Base-by-base conservation (phyloP, 345 rosid genomes). In the Dimocarpus longan region DNA sequence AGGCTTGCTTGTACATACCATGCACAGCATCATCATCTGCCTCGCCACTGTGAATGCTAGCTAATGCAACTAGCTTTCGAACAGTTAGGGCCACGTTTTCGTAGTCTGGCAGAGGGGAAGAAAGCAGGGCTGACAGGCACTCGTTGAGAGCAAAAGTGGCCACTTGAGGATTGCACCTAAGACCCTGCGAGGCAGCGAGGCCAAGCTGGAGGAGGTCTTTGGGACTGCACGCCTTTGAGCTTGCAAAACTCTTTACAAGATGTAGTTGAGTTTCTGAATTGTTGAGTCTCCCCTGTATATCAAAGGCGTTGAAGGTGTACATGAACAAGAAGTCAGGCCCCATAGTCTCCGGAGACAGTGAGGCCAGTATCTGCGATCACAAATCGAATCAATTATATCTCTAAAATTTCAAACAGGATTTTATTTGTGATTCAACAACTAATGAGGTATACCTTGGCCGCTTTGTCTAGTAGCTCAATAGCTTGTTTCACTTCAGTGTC, bases 1-100 rank as follows among this genome's bases (percentile, higher is more conserved):
- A 91, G 3, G 97, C 98, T 83, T 93, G 92, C 87, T 90, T 94
- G 87, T 96, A 96, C 91, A 94, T 80, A 44, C 68, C 57, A 71
- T 83, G 79, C 50, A 94, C 93, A 0, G 82, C 82, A 75, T 89
- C 90, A 69, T 88, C 94, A 21, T 91, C 93, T 54, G 89, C 78
- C 66, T 93, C 93, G 2, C 93, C 90, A 80, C 86, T 95, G 87
- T 91, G 91, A 81, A 88, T 54, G 84, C 94, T 92, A 57, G 92
- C 80, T 71, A 91, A 62, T 22, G 88, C 57, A 42, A 95, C 89
- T 66, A 92, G 85, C 80, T 88, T 90, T 73, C 99, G 89, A 67
- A 92, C 80, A 44, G 91, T 82, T 7, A 93, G 86, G 32, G 98
- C 94, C 70, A 92, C 82, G 18, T 86, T 84, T 65, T 80, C 83